Percentiles rank a stretch among this genome's conserved stretches.
phyloP scores from a whole-genome alignment of 495 filamentous ascomycete genomes.

The Neurospora sp. region DNA sequence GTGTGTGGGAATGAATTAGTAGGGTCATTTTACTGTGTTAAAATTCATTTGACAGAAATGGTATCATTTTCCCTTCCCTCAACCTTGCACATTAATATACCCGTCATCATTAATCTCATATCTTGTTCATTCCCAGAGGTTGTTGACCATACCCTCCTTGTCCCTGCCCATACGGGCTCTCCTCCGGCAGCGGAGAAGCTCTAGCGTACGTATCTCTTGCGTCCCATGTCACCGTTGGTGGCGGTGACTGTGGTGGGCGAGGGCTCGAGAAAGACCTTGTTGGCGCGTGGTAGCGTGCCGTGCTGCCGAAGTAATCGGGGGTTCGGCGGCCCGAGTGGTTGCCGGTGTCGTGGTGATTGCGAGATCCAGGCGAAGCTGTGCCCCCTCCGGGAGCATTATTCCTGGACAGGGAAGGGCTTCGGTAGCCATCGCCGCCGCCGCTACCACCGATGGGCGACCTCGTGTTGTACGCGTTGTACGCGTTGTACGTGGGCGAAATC shows the following conservation, averaged over 20 bases:
- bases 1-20: not conserved
- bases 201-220: slow-evolving; percentile 26
- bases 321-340: slow-evolving; percentile 30
- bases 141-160: slow-evolving; percentile 21
- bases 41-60: not conserved
- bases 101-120: slow-evolving; percentile 17
- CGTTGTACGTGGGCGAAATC: slow-evolving; percentile 24
- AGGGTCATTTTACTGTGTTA: not conserved
- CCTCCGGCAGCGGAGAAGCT: slow-evolving; percentile 14
- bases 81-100: not conserved
- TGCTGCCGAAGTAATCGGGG: slow-evolving; percentile 40
- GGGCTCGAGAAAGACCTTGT: slow-evolving; percentile 39
- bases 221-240: slow-evolving; percentile 28
- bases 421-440: not conserved
- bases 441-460: slow-evolving; percentile 22
- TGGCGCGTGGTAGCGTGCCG: slow-evolving; percentile 35
- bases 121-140: slow-evolving; percentile 37
- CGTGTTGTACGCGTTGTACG: not conserved
- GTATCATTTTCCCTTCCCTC: not conserved
- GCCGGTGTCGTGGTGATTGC: not conserved
- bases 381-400: not conserved
- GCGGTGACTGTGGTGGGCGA: slow-evolving; percentile 27
- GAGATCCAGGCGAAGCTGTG: slow-evolving; percentile 2
- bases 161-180: slow-evolving; percentile 11
- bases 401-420: slow-evolving; percentile 11